Conservation (phyloP, 1,284 basidiomycete species). For the Cutaneotrichosporon daszewskae region DNA sequence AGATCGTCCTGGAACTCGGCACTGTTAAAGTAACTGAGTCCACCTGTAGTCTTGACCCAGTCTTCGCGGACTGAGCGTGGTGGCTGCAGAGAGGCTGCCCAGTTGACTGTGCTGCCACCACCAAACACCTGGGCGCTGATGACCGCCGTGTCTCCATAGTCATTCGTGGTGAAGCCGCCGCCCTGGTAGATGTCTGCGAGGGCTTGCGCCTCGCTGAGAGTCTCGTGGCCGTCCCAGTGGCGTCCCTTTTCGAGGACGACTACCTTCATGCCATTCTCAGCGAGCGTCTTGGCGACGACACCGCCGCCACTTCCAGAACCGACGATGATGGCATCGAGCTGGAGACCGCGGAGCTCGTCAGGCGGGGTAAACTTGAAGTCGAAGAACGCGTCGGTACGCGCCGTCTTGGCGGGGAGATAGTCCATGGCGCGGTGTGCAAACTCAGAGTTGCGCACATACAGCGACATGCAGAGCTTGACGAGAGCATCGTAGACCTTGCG, state of each 20-base stretch:
- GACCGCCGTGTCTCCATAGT: constrained; percentile 44
- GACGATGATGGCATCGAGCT: constrained; percentile 31
- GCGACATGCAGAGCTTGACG: constrained; percentile 6
- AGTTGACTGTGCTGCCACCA: constrained; percentile 51
- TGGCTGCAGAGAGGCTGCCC: constrained; percentile 46
- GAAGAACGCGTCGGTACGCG: not conserved
- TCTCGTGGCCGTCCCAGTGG: constrained; percentile 42
- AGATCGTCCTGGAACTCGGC: constrained; percentile 7
- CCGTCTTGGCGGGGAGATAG: not conserved
- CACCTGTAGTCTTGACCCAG: constrained; percentile 7
- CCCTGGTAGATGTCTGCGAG: constrained; percentile 45
- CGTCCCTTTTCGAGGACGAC: constrained; percentile 50
- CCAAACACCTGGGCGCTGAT: constrained; percentile 49
- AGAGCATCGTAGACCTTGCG: constrained; percentile 15
- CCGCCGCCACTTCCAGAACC: constrained; percentile 50
- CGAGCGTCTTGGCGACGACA: constrained; percentile 42
- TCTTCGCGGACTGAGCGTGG: constrained; percentile 7
- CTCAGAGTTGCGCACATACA: constrained; percentile 12
- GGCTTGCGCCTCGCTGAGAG: constrained; percentile 39
- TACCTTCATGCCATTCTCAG: constrained; percentile 39
- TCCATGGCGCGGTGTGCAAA: constrained; percentile 8
- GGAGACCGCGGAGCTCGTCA: not conserved
- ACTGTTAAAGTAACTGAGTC: constrained; percentile 8
- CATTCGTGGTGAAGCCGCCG: constrained; percentile 44
- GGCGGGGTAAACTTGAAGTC: constrained; percentile 3